These are phyloP conservation scores for Talaromyces sp. DNA, from an alignment of 2,329 filamentous ascomycete species.

Conservation along the genomic window DNA sequence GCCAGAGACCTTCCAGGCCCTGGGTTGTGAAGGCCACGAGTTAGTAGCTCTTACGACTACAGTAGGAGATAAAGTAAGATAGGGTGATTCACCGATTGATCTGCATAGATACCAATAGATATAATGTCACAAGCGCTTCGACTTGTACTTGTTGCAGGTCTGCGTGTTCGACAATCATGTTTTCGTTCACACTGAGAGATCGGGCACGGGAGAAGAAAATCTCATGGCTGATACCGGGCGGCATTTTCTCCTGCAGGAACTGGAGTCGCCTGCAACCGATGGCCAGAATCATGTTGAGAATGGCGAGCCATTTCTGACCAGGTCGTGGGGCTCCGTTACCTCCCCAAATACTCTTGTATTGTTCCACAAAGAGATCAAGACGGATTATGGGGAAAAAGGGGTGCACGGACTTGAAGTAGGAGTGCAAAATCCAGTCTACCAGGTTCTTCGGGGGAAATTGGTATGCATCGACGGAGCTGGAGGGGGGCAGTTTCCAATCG, in stretches of 20 bases:
- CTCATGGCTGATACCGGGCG: constrained; percentile 34
- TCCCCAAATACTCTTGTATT: constrained; percentile 35
- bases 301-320: constrained; percentile 38
- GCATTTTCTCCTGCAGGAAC: constrained; percentile 28
- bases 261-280: constrained; percentile 41
- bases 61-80: neutral
- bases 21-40: constrained; percentile 18
- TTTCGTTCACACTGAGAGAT: constrained; percentile 34
- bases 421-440: constrained; percentile 38
- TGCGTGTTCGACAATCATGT: constrained; percentile 39
- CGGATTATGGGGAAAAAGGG: constrained; percentile 41
- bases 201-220: constrained; percentile 42
- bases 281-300: constrained; percentile 48
- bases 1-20: constrained; percentile 41
- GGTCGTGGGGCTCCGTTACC: constrained; percentile 23
- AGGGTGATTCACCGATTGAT: constrained; percentile 37
- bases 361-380: constrained; percentile 34
- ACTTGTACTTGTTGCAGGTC: constrained; percentile 46
- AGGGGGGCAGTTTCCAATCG: constrained; percentile 28
- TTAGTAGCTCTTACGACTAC: neutral
- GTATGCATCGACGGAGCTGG: constrained; percentile 35
- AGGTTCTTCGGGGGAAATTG: constrained; percentile 35
- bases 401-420: constrained; percentile 41
- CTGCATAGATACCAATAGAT: constrained; percentile 39
- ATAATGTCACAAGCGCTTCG: constrained; percentile 38